A percentile compares a stretch with the other conserved stretches of the same genome.
phyloP scores from a whole-genome alignment of 2,329 filamentous ascomycete genomes.

The Paraconiothyrium brasiliense region DNA sequence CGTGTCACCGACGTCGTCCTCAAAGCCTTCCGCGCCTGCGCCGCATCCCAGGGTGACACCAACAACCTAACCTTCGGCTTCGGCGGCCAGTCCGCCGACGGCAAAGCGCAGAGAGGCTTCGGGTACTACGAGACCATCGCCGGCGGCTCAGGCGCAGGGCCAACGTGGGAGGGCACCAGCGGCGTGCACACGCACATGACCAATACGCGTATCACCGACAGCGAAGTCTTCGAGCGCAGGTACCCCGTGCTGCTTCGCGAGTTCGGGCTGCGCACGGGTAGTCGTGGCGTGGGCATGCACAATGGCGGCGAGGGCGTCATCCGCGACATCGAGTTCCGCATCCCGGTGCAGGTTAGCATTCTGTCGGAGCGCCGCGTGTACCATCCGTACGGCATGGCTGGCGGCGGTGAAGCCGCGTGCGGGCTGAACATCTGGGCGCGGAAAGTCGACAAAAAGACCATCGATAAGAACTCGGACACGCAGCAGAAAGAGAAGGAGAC shows the following conservation, averaged over 20 bases:
- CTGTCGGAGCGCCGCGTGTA: conserved; percentile 80
- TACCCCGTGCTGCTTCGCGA: conserved; percentile 78
- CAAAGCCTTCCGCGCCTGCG: conserved; percentile 80
- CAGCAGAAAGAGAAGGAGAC: conserved; percentile 32
- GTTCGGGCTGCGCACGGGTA: conserved; percentile 71
- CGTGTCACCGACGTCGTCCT: conserved; percentile 85
- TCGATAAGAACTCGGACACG: conserved; percentile 37
- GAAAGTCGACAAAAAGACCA: conserved; percentile 60
- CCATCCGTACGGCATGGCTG: conserved; percentile 82
- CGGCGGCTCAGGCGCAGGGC: conserved; percentile 77
- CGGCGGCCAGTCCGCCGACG: conserved; percentile 61
- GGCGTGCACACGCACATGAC: conserved; percentile 89
- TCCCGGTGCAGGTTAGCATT: conserved; percentile 80
- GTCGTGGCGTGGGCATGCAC: conserved; percentile 72
- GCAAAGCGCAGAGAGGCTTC: conserved; percentile 74
- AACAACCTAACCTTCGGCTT: conserved; percentile 89
- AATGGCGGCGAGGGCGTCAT: conserved; percentile 80
- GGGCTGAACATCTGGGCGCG: conserved; percentile 90
- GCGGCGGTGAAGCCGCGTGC: conserved; percentile 79
- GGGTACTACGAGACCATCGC: conserved; percentile 90
- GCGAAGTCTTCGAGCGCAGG: conserved; percentile 79
- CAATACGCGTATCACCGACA: conserved; percentile 84
- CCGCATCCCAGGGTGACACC: conserved; percentile 80
- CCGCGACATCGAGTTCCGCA: conserved; percentile 82
- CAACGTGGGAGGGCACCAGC: conserved; percentile 75